Evolutionary conservation across 495 filamentous ascomycete genomes (phyloP).

Genomic region (Xylaria flabelliformis): DNA sequence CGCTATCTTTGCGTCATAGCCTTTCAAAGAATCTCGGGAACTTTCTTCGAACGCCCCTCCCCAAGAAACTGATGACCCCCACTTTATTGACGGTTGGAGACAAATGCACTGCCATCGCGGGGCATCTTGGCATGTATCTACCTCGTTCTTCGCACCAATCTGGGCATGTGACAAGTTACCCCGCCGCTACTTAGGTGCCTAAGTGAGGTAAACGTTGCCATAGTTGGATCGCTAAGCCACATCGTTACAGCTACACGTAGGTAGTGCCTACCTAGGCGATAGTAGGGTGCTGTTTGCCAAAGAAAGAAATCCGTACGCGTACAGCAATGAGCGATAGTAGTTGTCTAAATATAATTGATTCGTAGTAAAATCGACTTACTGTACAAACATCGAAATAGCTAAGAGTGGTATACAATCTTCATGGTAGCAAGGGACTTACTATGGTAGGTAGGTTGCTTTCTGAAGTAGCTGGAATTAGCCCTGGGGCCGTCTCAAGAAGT

Average conservation of each 20-base stretch:
- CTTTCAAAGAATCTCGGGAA: not conserved
- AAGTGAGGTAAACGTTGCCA: not conserved
- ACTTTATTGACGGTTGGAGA: not conserved
- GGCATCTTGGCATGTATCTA: constrained; percentile 7
- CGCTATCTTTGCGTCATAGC: constrained; percentile 18
- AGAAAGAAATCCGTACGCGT: not conserved
- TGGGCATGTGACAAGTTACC: constrained; percentile 13
- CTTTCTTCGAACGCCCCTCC: not conserved
- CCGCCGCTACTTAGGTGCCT: not conserved
- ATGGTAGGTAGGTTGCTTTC: no score
- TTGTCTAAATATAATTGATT: not conserved
- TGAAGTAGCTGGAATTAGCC: no score
- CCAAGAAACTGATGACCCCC: not conserved
- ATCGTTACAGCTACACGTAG: not conserved
- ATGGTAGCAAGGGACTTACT: no score
- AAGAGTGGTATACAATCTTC: no score
- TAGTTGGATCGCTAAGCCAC: constrained; percentile 15
- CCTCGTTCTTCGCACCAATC: not conserved
- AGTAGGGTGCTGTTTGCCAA: not conserved
- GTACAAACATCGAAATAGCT: no score
- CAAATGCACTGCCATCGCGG: constrained; percentile 8
- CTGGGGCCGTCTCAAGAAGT: no score
- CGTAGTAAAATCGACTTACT: not conserved
- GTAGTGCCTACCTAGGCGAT: no score
- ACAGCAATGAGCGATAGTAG: not conserved